Evolutionary conservation across 2,329 filamentous ascomycete species (phyloP), one percentile per base, ranked within the genome.

Genomic region (Trichoderma aggressivum): DNA sequence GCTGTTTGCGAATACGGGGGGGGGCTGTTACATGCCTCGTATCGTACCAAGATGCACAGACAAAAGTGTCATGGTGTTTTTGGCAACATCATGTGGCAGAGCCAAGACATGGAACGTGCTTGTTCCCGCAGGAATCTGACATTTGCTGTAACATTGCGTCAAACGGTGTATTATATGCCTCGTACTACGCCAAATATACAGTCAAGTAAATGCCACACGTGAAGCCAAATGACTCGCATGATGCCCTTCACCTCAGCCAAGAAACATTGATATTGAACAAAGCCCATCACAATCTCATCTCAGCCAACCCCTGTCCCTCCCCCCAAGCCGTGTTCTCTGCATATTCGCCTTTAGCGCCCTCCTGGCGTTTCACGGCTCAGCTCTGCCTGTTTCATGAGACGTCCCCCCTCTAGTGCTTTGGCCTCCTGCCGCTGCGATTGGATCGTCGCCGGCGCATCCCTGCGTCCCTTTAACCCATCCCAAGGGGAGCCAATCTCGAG

Each of bases 31-130:
- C 43, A 50, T 50, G 16, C 36, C n/a, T 21, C n/a, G 6, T 1
- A 24, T 21, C n/a, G 6, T 1, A 24, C 10, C 0, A 50, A 39
- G 36, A 63, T 16, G 60, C 60, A 63, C 36, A 30, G 24, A 30
- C 16, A 10, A 3, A 30, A 43, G 16, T 11, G 53, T 12, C 24
- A 50, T 21, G 60, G 10, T 63, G 43, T 36, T 55, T 55, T 26
- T 4, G 28, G 47, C n/a, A 50, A 1, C 43, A 21, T 50, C 43
- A 50, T n/a, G 43, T 50, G 43, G 43, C 18, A 21, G 21, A 21
- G n/a, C 5, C 43, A 50, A 50, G 43, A n/a, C n/a, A 3, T 28
- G 26, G 26, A 67, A 67, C 18, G 18, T 30, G 58, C 83, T 47
- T 16, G 50, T 28, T 64, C 28, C n/a, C n/a, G 11, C 11, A 24